Base-by-base conservation (phyloP, 129 eudicot species). In the Flaveria bidentis region DNA sequence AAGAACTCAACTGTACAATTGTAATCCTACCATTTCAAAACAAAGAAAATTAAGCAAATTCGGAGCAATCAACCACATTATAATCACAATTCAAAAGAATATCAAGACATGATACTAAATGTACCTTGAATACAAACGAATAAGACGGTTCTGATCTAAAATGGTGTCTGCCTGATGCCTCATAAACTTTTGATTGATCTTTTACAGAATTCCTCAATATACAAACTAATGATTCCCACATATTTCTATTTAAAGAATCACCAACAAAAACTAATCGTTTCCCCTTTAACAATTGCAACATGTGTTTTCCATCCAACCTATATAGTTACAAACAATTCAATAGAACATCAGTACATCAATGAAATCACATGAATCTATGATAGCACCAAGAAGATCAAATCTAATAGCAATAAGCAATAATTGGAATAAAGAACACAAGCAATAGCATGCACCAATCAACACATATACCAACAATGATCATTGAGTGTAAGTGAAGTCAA, bases 201-300 rank as follows among this genome's bases (percentile, higher is more conserved):
- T 86, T 69, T 11, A 86, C 85, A 2, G 90, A 83, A 74, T 80
- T 86, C 56, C 73, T 65, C 9, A 86, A 67, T 5, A 86, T 80
- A 39, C 88, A 87, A 72, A 87, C 70, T 53, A 87, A 78, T 4
- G 92, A 85, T 77, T 87, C 92, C 92, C 92, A 87, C 89, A 87
- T 87, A 18, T 88, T 88, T 49, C 92, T 83, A 69, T 85, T 85
- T 49, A 88, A 76, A 0, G 92, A 88, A 80, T 88, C 89, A 17
- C 92, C 92, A n/a, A 88, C 87, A 62, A 85, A 88, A 68, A 83
- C 92, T 46, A 88, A 62, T 12, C 89, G 80, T 73, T 85, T 85
- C 16, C 92, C 92, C 82, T 73, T 80, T 60, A 88, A 62, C 75
- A 88, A 17, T 78, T 80, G 84, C 87, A 88, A 78, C 89, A 88